Evolutionary conservation across 768 basidiomycete genomes (phyloP).

Genomic region (Termitomyces sp.): DNA sequence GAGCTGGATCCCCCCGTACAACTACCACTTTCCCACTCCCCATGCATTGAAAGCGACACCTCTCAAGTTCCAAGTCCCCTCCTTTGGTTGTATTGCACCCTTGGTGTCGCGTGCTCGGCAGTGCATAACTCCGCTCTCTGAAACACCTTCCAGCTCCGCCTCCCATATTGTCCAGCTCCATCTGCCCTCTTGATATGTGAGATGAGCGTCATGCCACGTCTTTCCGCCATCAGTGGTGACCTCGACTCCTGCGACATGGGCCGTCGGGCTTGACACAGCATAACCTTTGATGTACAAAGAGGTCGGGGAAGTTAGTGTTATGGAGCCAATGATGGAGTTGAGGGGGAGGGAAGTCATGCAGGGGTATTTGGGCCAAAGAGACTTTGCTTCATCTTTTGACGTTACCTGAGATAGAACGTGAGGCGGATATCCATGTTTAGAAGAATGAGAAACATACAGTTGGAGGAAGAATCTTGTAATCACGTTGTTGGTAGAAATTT

Average conservation of each 20-base stretch:
- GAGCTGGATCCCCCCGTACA: not conserved
- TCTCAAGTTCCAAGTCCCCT: constrained; percentile 59
- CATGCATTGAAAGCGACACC: constrained; percentile 58
- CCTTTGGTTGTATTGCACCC: constrained; percentile 44
- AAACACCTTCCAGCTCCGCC: constrained; percentile 31
- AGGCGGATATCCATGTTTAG: constrained; percentile 3
- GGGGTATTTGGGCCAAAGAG: constrained; percentile 50
- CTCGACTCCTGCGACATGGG: constrained; percentile 45
- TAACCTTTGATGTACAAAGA: constrained; percentile 50
- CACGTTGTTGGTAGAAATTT: constrained; percentile 68
- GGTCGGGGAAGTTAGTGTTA: constrained; percentile 25
- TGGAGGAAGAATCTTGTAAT: constrained; percentile 63
- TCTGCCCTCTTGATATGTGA: constrained; percentile 55
- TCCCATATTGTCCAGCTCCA: constrained; percentile 82
- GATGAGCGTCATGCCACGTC: constrained; percentile 44
- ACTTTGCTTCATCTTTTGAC: constrained; percentile 37
- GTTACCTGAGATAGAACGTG: constrained; percentile 30
- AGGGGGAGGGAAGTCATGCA: constrained; percentile 54
- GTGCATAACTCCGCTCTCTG: constrained; percentile 29
- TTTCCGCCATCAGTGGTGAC: constrained; percentile 46
- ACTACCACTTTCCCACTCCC: constrained; percentile 22
- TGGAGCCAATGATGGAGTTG: constrained; percentile 55
- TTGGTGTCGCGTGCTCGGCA: constrained; percentile 50
- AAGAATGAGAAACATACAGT: constrained; percentile 24
- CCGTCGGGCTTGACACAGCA: constrained; percentile 41